Evolutionary conservation across 2,329 filamentous ascomycete species (phyloP).

Genomic region (Nectriaceae sp.): DNA sequence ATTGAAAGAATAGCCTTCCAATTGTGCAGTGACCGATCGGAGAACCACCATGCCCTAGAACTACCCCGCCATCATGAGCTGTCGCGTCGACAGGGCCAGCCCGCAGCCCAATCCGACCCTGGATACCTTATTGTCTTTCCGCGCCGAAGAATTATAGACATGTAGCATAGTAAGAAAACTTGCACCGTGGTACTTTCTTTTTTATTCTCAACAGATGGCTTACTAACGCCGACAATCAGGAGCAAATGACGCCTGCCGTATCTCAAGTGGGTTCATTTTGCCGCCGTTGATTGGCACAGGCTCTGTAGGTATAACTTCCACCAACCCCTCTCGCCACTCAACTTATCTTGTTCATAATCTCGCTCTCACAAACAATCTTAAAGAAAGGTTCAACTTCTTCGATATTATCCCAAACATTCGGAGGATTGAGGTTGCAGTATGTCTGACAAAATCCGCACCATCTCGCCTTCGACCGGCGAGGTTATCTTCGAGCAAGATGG

Average conservation of each 20-base stretch:
- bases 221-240: neutral
- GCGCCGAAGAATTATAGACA: too few species aligned
- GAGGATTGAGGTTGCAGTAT: neutral
- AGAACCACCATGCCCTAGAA: too few species aligned
- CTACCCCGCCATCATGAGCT: too few species aligned
- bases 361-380: too few species aligned
- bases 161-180: too few species aligned
- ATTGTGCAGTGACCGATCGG: too few species aligned
- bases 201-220: neutral
- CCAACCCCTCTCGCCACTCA: neutral
- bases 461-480: conserved; percentile 70
- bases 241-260: neutral
- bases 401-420: neutral
- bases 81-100: too few species aligned
- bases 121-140: too few species aligned
- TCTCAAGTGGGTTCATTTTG: neutral
- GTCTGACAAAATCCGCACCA: conserved; percentile 44
- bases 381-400: too few species aligned
- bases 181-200: too few species aligned
- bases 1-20: neutral
- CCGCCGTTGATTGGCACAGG: neutral
- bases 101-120: too few species aligned
- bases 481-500: conserved; percentile 63
- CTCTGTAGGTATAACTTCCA: neutral
- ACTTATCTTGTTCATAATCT: neutral